Percentiles rank a stretch among this genome's conserved stretches.
phyloP scores from a whole-genome alignment of 2,329 filamentous ascomycete genomes.

The Paraphoma chrysanthemicola region DNA sequence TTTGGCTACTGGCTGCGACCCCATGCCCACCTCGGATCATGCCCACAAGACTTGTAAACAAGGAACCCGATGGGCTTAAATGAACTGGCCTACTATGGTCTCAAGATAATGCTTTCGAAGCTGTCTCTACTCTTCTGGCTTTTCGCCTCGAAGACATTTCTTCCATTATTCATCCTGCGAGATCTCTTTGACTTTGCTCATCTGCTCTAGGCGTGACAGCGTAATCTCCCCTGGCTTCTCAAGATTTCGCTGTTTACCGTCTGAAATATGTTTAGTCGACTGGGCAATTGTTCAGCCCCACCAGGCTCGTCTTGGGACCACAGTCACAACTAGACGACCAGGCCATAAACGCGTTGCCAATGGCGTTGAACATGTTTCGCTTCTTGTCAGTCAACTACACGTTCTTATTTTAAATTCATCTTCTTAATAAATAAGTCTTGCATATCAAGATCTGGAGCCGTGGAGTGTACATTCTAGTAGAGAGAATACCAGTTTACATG shows the following conservation, averaged over 20 bases:
- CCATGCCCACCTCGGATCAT: no score
- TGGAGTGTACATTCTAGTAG: no score
- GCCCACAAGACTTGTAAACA: no score
- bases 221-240: conserved; percentile 11
- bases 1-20: no score
- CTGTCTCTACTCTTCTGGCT: conserved; percentile 7
- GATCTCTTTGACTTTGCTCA: conserved; percentile 10
- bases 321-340: conserved; percentile 3
- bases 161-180: conserved; percentile 11
- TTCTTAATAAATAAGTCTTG: no score
- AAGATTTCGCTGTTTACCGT: conserved; percentile 4
- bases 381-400: neutral
- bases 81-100: no score
- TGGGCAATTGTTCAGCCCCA: conserved; percentile 1
- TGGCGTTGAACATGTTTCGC: conserved; percentile 1
- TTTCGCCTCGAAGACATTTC: conserved; percentile 9
- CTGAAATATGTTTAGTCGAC: conserved; percentile 8
- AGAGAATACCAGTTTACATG: no score
- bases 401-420: no score
- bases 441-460: no score
- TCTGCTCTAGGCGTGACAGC: conserved; percentile 6
- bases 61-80: no score
- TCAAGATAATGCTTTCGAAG: neutral
- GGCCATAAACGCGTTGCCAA: conserved; percentile 2
- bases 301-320: neutral